Evolutionary conservation across 2,329 filamentous ascomycete species (phyloP).

Genomic region (Penicillium sclerotigenum): DNA sequence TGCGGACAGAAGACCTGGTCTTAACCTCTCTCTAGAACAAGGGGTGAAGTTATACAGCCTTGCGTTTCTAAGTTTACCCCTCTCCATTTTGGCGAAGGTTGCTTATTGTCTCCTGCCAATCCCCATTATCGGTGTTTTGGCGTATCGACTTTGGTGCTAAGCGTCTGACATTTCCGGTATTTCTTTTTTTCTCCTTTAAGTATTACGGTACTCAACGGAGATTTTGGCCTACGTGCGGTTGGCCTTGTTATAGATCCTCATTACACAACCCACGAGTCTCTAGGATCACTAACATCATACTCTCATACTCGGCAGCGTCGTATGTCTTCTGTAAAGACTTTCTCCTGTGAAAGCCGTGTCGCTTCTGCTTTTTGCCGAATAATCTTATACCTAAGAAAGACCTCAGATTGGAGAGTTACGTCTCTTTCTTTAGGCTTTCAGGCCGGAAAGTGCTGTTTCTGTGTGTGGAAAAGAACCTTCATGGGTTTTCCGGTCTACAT

Average conservation of each 20-base stretch:
- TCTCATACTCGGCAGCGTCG: too few relatives aligned
- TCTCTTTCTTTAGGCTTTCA: too few relatives aligned
- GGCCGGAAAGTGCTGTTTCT: too few relatives aligned
- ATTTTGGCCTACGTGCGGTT: not conserved
- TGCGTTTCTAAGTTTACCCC: not conserved
- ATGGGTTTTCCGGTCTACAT: too few relatives aligned
- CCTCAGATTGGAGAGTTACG: too few relatives aligned
- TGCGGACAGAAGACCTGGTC: not conserved
- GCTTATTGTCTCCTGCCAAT: not conserved
- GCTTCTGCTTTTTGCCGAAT: too few relatives aligned
- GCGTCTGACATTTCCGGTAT: not conserved
- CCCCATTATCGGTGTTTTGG: not conserved
- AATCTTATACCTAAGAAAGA: too few relatives aligned
- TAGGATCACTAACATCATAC: too few relatives aligned
- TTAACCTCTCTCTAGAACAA: not conserved
- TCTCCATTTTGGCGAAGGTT: not conserved
- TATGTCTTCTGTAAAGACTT: too few relatives aligned
- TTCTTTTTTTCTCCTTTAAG: not conserved
- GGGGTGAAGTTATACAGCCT: not conserved
- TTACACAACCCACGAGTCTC: too few relatives aligned
- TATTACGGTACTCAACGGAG: not conserved
- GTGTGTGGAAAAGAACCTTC: too few relatives aligned
- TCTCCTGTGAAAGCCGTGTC: too few relatives aligned
- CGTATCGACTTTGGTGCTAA: not conserved
- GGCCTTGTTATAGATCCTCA: not conserved